Base-by-base conservation (phyloP, 495 filamentous ascomycete species). In the Paragyromitra xinjiangensis region DNA sequence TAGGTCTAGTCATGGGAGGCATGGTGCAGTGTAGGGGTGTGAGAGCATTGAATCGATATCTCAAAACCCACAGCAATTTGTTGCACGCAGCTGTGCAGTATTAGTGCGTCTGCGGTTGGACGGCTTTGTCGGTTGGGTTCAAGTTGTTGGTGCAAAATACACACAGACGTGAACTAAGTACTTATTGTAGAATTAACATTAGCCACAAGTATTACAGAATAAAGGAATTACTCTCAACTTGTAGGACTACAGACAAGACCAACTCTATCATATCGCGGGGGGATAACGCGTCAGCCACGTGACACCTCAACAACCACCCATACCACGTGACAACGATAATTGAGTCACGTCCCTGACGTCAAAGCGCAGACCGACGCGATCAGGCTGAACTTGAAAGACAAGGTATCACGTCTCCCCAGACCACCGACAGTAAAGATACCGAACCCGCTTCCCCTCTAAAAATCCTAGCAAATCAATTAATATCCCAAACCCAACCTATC, bases 311-410 rank as follows among this genome's bases (percentile, higher is more conserved):
- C 19, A 22, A 22, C 19, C 19, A 22, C 19, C 19, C 14, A 14
- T 39, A 26, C 42, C 62, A 64, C 62, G 62, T 48, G 62, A 64
- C 40, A 6, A n/a, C 40, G 1, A 22, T 65, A 51, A 51, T 66
- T 66, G 44, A 50, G 22, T 48, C 62, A 34, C 40, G 63, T 26
- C 22, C 6, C 22, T 50, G 44, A 66, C 64, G 64, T 51, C 64
- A 66, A 66, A 8, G 44, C 29, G 29, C 29, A 34, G 29, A 34
- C 29, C 29, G 29, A 48, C 50, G 7, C 19, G 50, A 53, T 22
- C 16, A 9, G n/a, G 6, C 29, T 22, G 50, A 53, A 16, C 50
- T 8, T 14, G n/a, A 22, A 53, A 19, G 50, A 53, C 16, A 53
- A 48, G 44, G 44, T 48, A 48, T 48, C 44, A 48, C 44, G 44